These are phyloP conservation scores for Gamarada debralockiae DNA, from an alignment of 495 filamentous ascomycete species.

Conservation along the genomic window DNA sequence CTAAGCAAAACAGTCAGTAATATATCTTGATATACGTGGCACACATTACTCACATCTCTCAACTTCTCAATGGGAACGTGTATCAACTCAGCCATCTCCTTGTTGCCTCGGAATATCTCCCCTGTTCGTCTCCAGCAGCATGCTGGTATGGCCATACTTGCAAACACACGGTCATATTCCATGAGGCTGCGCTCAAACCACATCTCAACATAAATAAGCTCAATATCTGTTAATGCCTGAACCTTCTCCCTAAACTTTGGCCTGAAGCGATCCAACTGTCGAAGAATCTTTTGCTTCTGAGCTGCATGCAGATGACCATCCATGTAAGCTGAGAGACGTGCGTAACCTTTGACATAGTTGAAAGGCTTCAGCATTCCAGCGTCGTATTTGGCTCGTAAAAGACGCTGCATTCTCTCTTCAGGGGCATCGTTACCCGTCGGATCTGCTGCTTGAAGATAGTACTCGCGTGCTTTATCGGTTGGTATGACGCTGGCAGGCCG, in stretches of 20 bases:
- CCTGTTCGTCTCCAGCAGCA: constrained; percentile 97
- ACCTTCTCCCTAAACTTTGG: constrained; percentile 96
- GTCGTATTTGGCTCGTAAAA: constrained; percentile 92
- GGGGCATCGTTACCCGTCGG: constrained; percentile 87
- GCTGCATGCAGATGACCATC: constrained; percentile 73
- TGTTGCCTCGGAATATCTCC: constrained; percentile 96
- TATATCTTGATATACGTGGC: background rate
- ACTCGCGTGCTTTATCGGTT: constrained; percentile 83
- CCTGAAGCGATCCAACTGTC: constrained; percentile 86
- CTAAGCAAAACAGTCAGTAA: constrained; percentile 40
- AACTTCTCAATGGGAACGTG: constrained; percentile 87
- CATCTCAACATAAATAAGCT: constrained; percentile 93
- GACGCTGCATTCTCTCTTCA: constrained; percentile 91
- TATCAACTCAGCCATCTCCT: constrained; percentile 97
- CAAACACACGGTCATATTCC: constrained; percentile 98
- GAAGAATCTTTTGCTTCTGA: constrained; percentile 82
- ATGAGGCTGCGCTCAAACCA: constrained; percentile 95
- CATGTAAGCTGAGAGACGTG: constrained; percentile 83
- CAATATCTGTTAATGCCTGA: constrained; percentile 83
- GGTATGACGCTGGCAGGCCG: constrained; percentile 56
- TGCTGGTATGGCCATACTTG: constrained; percentile 96
- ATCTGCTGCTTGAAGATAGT: constrained; percentile 95
- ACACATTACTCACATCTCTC: constrained; percentile 67
- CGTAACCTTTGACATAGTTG: constrained; percentile 97
- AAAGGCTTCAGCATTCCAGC: constrained; percentile 93